Conservation (phyloP, 2,329 filamentous ascomycete genomes). For the Fusarium nodosum region DNA sequence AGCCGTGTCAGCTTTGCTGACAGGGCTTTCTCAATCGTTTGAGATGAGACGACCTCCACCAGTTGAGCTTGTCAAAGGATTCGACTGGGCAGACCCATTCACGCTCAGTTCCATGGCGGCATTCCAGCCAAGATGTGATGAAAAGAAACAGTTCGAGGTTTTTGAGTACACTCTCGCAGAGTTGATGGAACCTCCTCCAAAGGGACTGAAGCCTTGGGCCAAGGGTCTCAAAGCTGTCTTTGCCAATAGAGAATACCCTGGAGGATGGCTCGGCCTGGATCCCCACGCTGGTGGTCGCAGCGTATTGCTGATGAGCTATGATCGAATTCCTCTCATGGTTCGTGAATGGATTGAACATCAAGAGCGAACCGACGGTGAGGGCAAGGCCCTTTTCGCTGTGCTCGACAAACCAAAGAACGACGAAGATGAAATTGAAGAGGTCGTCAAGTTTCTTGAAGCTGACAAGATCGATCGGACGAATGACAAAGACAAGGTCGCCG, state of each 20-base stretch:
- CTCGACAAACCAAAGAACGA: conserved; percentile 57
- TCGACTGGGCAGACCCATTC: conserved; percentile 60
- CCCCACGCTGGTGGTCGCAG: conserved; percentile 64
- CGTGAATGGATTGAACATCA: conserved; percentile 64
- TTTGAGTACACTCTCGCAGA: conserved; percentile 61
- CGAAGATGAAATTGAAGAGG: conserved; percentile 57
- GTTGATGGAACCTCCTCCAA: conserved; percentile 55
- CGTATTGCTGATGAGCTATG: conserved; percentile 62
- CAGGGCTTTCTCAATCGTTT: conserved; percentile 48
- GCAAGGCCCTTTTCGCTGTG: conserved; percentile 59
- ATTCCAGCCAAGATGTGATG: conserved; percentile 56
- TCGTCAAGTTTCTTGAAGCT: conserved; percentile 49
- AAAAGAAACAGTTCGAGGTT: conserved; percentile 54
- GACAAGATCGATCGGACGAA: conserved; percentile 48
- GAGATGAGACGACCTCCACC: conserved; percentile 48
- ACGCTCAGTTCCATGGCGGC: conserved; percentile 43
- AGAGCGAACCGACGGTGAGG: conserved; percentile 52
- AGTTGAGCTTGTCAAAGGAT: conserved; percentile 56
- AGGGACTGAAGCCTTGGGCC: conserved; percentile 57
- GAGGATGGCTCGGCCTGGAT: conserved; percentile 66
- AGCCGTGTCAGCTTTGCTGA: conserved; percentile 18
- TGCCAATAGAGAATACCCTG: conserved; percentile 60
- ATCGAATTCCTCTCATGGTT: conserved; percentile 59
- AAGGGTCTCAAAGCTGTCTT: conserved; percentile 59
- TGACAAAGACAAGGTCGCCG: conserved; percentile 57